Percentiles rank a stretch among this genome's conserved stretches.
Evolutionary conservation across 352 stramenopile genomes (phyloP).

Genomic region (Blastocystis sp.): DNA sequence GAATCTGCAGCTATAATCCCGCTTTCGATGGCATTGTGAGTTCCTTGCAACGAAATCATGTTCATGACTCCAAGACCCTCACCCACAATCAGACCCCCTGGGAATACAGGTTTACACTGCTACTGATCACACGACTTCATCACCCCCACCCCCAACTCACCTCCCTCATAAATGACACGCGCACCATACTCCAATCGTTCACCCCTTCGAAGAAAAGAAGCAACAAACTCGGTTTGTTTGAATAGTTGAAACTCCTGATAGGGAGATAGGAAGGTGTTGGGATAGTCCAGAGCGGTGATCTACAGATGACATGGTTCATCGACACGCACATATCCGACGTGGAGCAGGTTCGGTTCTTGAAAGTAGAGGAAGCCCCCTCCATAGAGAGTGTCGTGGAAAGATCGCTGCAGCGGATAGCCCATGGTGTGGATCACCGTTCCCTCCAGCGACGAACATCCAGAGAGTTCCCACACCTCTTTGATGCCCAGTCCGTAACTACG

Average conservation of each 20-base stretch:
- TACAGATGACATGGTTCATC: conserved; percentile 71
- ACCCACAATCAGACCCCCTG: conserved; percentile 85
- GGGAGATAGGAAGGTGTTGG: conserved; percentile 96
- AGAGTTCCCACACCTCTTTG: conserved; percentile 86
- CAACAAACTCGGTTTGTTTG: conserved; percentile 91
- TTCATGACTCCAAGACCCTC: conserved; percentile 97
- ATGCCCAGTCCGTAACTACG: conserved; percentile 98
- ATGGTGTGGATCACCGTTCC: conserved; percentile 77
- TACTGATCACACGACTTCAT: not conserved
- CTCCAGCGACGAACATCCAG: not conserved
- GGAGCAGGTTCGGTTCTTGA: conserved; percentile 86
- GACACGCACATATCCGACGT: conserved; percentile 65
- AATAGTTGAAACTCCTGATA: conserved; percentile 98
- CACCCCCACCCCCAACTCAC: conserved; percentile 62
- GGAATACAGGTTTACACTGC: conserved; percentile 89
- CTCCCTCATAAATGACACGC: conserved; percentile 86
- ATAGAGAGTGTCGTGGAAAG: conserved; percentile 69
- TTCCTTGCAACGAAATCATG: conserved; percentile 63
- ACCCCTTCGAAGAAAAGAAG: conserved; percentile 84
- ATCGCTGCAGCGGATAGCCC: conserved; percentile 86
- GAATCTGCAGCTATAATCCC: not conserved
- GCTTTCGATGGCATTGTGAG: not conserved
- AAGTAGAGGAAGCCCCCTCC: conserved; percentile 98
- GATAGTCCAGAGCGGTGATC: conserved; percentile 95
- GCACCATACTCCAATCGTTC: conserved; percentile 94